phyloP scores from a whole-genome alignment of 768 basidiomycete species.

The Tricholoma bakamatsutake region DNA sequence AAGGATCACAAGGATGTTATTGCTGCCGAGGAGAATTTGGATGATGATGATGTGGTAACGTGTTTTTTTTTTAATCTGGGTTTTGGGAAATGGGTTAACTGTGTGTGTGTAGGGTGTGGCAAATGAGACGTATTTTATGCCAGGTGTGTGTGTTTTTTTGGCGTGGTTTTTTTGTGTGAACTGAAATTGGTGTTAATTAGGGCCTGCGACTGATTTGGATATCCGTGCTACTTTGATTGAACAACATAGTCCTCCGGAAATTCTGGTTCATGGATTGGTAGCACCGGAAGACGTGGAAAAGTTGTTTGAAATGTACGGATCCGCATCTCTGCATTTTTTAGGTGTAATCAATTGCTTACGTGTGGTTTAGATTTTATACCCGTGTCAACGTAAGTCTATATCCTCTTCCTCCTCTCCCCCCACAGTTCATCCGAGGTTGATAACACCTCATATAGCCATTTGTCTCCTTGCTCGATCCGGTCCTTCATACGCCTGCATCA shows the following conservation, averaged over 20 bases:
- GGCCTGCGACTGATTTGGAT: constrained; percentile 65
- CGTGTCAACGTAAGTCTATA: constrained; percentile 51
- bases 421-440: not conserved
- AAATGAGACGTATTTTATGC: constrained; percentile 74
- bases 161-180: not conserved
- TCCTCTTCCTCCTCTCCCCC: not conserved
- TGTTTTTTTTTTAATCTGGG: constrained; percentile 13
- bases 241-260: constrained; percentile 75
- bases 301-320: constrained; percentile 72
- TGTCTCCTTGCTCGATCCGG: constrained; percentile 74
- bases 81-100: too few species aligned
- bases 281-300: constrained; percentile 74
- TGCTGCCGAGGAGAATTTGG: constrained; percentile 36
- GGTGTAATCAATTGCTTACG: constrained; percentile 3
- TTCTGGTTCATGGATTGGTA: constrained; percentile 74
- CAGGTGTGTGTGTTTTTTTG: constrained; percentile 38
- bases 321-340: not conserved
- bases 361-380: constrained; percentile 54
- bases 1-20: constrained; percentile 31
- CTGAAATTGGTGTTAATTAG: constrained; percentile 23
- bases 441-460: constrained; percentile 37
- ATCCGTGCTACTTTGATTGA: constrained; percentile 71
- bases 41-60: constrained; percentile 61
- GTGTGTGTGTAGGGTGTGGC: constrained; percentile 56
- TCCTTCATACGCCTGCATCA: constrained; percentile 71